Evolutionary conservation across 2,329 filamentous ascomycete genomes (phyloP), one percentile per base, ranked within the genome.

Genomic region (Epicoccum sorghinum): DNA sequence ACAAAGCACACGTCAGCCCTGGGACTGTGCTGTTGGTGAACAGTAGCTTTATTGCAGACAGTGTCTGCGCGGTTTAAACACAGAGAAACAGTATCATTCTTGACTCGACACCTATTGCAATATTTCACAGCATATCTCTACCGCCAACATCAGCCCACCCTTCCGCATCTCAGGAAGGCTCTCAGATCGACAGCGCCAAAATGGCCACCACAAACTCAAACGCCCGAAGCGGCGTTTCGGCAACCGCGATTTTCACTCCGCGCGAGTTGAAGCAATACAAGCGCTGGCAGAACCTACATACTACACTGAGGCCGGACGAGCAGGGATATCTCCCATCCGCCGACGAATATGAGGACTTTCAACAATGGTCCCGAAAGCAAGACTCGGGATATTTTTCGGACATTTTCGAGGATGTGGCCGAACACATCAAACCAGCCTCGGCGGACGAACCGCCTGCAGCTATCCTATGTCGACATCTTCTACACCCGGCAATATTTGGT

Each of bases 311-410:
- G 23, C 53, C 63, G 6, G 51, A 50, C 7, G 57, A 66, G 23
- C 60, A 62, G 30, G 66, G 60, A 29, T 56, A 43, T 22, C 56
- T 71, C 10, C 68, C 69, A 10, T 65, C 59, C 3, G 69, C 69
- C 8, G 48, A 52, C 30, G 61, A 71, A 39, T 68, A 70, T 30
- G 63, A 67, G 33, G 65, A 67, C 6, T 71, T 70, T 43, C 66
- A 70, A 42, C 56, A 63, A 18, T 71, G 69, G 69, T 57, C 66
- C 10, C 61, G 58, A 37, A 64, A 64, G 29, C 66, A 67, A 35
- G 68, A 70, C 45, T 71, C 68, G 0, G 67, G 68, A 5, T 70
- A 70, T 47, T 67, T 69, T 36, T 70, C 68, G 13, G 68, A 71
- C 38, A 54, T 62, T 2, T 65, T 69, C n/a, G 62, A 64, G 10